Percentiles rank a stretch among this genome's conserved stretches.
Evolutionary conservation across 2,329 filamentous ascomycete genomes (phyloP).

Genomic region (Pseudopyricularia cyperi): DNA sequence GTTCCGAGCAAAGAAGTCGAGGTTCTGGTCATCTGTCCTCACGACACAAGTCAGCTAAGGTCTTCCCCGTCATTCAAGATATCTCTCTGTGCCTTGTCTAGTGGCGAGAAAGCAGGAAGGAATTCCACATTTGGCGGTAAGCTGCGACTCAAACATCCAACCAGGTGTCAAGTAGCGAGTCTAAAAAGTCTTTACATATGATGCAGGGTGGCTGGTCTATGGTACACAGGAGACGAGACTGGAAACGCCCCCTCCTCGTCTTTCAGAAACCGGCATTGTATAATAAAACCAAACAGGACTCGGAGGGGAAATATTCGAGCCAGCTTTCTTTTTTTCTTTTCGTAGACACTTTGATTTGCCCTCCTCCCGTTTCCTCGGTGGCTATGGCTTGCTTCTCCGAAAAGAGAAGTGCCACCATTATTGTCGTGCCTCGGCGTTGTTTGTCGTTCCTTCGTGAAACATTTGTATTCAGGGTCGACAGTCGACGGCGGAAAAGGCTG

Average conservation of each 20-base stretch:
- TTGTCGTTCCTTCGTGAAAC: neutral
- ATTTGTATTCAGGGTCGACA: neutral
- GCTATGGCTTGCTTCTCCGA: neutral
- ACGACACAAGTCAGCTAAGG: too few species aligned
- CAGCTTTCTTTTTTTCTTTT: neutral
- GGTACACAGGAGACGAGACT: constrained; percentile 1
- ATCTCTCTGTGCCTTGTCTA: too few species aligned
- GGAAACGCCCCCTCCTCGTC: neutral
- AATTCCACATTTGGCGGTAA: too few species aligned
- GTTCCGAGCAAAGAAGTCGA: too few species aligned
- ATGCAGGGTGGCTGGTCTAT: constrained; percentile 2
- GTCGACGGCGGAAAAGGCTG: neutral
- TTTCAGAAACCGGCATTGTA: neutral
- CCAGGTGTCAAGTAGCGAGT: neutral
- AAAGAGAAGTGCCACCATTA: neutral
- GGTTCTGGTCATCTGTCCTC: too few species aligned
- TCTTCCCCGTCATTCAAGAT: too few species aligned
- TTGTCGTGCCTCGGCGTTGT: neutral
- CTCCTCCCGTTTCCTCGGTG: neutral
- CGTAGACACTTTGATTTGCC: neutral
- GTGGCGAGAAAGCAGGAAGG: too few species aligned
- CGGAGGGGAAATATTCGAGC: neutral
- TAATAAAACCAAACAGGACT: neutral
- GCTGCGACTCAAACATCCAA: too few species aligned
- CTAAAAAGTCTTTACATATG: constrained; percentile 1